Evolutionary conservation across 1,284 basidiomycete genomes (phyloP).

Genomic region (Boletus semigastroideus): DNA sequence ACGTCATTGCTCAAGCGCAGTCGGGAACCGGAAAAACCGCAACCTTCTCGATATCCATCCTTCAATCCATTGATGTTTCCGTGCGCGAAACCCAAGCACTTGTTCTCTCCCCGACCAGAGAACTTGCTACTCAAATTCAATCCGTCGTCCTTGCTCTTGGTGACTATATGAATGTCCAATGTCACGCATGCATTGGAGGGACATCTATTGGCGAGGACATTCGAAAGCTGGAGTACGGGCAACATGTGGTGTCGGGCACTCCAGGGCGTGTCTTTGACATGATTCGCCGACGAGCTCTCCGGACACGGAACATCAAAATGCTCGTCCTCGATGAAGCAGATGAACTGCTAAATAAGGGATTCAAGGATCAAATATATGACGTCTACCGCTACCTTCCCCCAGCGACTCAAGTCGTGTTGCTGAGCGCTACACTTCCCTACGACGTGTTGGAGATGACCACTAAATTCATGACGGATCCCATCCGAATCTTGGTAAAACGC

Average conservation of each 20-base stretch:
- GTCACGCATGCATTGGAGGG: slow-evolving; percentile 98
- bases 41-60: slow-evolving; percentile 93
- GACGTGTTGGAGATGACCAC: slow-evolving; percentile 99
- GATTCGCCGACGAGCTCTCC: slow-evolving; percentile 92
- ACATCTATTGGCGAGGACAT: slow-evolving; percentile 99
- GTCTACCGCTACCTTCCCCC: slow-evolving; percentile 98
- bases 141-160: slow-evolving; percentile 97
- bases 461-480: slow-evolving; percentile 99
- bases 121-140: slow-evolving; percentile 97
- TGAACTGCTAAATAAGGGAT: slow-evolving; percentile 96
- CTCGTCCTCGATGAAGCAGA: slow-evolving; percentile 98
- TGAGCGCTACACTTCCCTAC: slow-evolving; percentile 95
- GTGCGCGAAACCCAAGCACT: slow-evolving; percentile 97
- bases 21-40: slow-evolving; percentile 99
- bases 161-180: slow-evolving; percentile 99
- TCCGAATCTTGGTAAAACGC: slow-evolving; percentile 99
- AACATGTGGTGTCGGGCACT: slow-evolving; percentile 97
- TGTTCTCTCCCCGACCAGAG: slow-evolving; percentile 92
- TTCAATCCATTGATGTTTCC: slow-evolving; percentile 95
- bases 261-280: slow-evolving; percentile 99
- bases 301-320: slow-evolving; percentile 99
- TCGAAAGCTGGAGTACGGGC: slow-evolving; percentile 96
- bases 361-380: slow-evolving; percentile 99
- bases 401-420: slow-evolving; percentile 95
- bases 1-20: slow-evolving; percentile 98